A percentile compares a stretch with the other conserved stretches of the same genome.
Conservation (phyloP, 768 basidiomycete species). For the Xanthoconium purpureum region DNA sequence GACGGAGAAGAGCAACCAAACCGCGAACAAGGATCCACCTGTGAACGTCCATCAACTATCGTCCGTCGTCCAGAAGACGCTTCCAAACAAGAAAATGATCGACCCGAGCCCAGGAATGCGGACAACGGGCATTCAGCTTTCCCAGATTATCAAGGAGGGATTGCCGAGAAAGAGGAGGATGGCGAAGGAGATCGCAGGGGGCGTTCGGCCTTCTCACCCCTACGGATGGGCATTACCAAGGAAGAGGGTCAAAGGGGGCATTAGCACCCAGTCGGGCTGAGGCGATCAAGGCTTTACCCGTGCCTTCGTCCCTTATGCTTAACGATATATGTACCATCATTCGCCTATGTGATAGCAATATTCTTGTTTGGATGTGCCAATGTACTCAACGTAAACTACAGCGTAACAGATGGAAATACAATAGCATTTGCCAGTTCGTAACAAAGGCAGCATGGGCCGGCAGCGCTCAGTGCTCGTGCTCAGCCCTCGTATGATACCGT, state of each 20-base stretch:
- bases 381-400: too few relatives aligned
- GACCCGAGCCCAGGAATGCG: not conserved
- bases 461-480: too few relatives aligned
- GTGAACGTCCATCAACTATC: not conserved
- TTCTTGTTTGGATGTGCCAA: too few relatives aligned
- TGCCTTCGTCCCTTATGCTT: too few relatives aligned
- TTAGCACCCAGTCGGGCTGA: not conserved
- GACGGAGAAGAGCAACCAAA: not conserved
- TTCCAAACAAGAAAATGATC: not conserved
- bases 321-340: too few relatives aligned
- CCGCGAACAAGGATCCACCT: too few relatives aligned
- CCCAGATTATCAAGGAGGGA: not conserved
- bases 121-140: not conserved
- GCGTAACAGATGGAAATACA: too few relatives aligned
- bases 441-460: too few relatives aligned
- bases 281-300: not conserved
- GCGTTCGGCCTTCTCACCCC: not conserved
- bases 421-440: too few relatives aligned
- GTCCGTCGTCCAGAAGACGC: not conserved
- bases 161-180: not conserved
- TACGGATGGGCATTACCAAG: not conserved
- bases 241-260: not conserved
- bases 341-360: too few relatives aligned
- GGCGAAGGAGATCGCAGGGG: not conserved
- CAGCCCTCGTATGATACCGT: too few relatives aligned